Evolutionary conservation across 331 rosid species (phyloP), one percentile per base, ranked within the genome.

Genomic region (Pyrus hybrid): DNA sequence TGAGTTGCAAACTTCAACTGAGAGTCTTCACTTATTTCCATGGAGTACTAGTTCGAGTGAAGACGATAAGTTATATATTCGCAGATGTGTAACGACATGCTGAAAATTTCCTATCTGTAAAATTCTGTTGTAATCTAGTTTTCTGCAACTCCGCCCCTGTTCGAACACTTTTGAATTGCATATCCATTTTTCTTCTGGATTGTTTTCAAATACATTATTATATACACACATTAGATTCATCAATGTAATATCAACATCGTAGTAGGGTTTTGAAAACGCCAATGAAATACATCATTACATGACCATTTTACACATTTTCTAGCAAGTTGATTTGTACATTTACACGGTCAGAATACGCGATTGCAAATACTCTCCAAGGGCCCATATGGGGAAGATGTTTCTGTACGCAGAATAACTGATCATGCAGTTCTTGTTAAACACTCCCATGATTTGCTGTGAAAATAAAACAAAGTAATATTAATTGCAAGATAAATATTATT

Each of bases 371-470:
- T 88, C 90, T 49, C 91, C 96, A 16, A 90, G 90, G 0, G 93
- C 93, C 96, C 96, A 93, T 51, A 90, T 87, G 4, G 95, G 91
- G 23, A 93, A 93, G 35, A 93, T 90, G 73, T 90, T 90, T 78
- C 91, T 86, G 70, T 88, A 93, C 9, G 88, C 83, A 3, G 96
- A 86, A 79, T 85, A 87, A 25, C 79, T 85, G 78, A 84, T 82
- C 79, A 85, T 82, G 65, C 92, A 88, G 41, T 71, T 90, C 63
- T 63, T 79, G 85, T 83, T 90, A 84, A 90, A 90, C 51, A 83
- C 83, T 77, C 98, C 97, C 23, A 77, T 85, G 18, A 90, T 87
- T 82, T 93, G 93, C 93, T 92, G 64, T 68, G 26, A 21, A 61
- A 61, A 33, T 9, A n/a, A 29, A 23, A 54, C 16, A 7, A 10